These are phyloP conservation scores for Prunus dulcis DNA, from an alignment of 306 rosid genomes.

Conservation along the genomic window DNA sequence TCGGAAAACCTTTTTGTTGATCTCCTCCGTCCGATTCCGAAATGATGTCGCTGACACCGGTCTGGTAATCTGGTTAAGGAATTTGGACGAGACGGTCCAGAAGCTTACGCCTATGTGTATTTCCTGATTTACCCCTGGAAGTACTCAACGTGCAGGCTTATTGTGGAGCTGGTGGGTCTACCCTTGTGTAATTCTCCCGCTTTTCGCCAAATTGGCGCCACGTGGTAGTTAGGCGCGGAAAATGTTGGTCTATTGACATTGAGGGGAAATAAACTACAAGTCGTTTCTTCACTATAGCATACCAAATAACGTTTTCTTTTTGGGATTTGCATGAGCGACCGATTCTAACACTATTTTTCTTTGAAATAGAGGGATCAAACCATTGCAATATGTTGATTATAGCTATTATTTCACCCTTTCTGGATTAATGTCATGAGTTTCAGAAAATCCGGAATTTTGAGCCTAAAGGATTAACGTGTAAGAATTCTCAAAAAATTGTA, in stretches of 20 bases:
- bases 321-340: rapidly evolving
- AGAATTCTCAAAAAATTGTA: no score
- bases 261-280: neutral
- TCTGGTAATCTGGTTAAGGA: neutral
- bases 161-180: neutral
- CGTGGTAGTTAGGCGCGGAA: neutral
- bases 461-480: no score
- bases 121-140: neutral
- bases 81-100: neutral
- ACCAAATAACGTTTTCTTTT: no score
- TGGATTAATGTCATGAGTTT: no score
- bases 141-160: neutral
- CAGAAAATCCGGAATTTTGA: no score
- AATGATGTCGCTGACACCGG: neutral
- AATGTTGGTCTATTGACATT: neutral
- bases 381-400: no score
- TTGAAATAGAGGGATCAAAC: no score
- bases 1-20: neutral
- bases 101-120: neutral
- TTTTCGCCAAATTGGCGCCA: neutral
- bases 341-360: no score
- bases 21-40: neutral
- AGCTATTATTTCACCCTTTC: no score
- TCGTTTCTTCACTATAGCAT: neutral
- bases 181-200: neutral